Evolutionary conservation across 148 eudicot species (phyloP).

Genomic region (Dysphania ambrosioides): DNA sequence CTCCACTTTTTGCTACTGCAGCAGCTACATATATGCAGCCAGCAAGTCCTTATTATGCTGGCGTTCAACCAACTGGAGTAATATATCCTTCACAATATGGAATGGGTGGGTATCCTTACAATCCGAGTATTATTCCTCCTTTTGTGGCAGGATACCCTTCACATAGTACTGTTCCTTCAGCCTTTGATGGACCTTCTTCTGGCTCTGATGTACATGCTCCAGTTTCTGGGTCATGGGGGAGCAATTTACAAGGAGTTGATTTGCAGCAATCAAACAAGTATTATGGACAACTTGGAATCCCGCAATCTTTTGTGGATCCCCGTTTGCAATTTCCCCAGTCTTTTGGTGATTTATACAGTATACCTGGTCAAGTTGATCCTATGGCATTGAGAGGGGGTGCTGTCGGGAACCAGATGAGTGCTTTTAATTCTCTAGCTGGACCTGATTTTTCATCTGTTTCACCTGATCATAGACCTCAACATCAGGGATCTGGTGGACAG

Average conservation of each 20-base stretch:
- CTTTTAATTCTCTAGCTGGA: constrained; percentile 35
- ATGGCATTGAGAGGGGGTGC: constrained; percentile 36
- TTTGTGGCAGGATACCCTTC: constrained; percentile 63
- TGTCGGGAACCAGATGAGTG: constrained; percentile 39
- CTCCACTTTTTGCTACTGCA: constrained; percentile 57
- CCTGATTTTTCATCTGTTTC: constrained; percentile 33
- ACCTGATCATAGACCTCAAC: constrained; percentile 41
- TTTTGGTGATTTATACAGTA: constrained; percentile 44
- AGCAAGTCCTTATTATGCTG: constrained; percentile 51
- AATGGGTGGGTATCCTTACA: constrained; percentile 57
- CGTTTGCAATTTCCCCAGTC: constrained; percentile 52
- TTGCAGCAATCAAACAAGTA: constrained; percentile 45
- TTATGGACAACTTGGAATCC: constrained; percentile 51
- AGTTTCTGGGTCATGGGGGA: constrained; percentile 47
- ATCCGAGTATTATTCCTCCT: constrained; percentile 47
- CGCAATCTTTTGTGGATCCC: constrained; percentile 49
- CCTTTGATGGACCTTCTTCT: constrained; percentile 45
- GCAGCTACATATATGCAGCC: constrained; percentile 61
- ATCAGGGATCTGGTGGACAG: constrained; percentile 40
- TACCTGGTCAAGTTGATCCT: constrained; percentile 48
- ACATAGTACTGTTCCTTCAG: constrained; percentile 44
- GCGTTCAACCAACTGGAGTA: constrained; percentile 46
- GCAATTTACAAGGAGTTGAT: constrained; percentile 42
- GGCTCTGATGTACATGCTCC: constrained; percentile 43
- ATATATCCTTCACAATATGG: constrained; percentile 59